These are phyloP conservation scores for Prunus davidiana DNA, from an alignment of 306 rosid genomes.

Conservation along the genomic window DNA sequence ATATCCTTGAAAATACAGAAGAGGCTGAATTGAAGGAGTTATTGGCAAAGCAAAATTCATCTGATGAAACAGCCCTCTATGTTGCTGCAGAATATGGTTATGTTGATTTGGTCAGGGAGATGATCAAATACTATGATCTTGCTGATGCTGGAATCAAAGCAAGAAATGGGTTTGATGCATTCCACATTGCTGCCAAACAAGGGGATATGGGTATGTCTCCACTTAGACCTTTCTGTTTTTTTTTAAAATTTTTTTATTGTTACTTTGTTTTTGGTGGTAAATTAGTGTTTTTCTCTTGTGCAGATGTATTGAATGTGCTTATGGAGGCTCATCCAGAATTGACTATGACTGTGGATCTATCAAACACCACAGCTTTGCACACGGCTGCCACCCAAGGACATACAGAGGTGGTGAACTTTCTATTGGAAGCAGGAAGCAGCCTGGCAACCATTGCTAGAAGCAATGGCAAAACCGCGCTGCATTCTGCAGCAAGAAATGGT, in stretches of 20 bases:
- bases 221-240: not conserved
- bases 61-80: slow-evolving; percentile 87
- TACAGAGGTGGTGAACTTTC: slow-evolving; percentile 55
- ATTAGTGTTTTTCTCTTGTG: slow-evolving; percentile 15
- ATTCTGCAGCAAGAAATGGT: slow-evolving; percentile 94
- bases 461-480: slow-evolving; percentile 90
- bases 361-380: slow-evolving; percentile 95
- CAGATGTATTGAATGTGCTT: slow-evolving; percentile 70
- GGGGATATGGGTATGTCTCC: slow-evolving; percentile 68
- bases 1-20: slow-evolving; percentile 33
- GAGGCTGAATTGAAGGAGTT: slow-evolving; percentile 50
- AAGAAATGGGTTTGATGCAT: slow-evolving; percentile 89
- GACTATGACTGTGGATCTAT: slow-evolving; percentile 86
- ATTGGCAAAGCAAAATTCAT: slow-evolving; percentile 70
- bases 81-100: slow-evolving; percentile 87
- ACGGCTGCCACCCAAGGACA: slow-evolving; percentile 95
- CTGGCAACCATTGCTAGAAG: slow-evolving; percentile 86
- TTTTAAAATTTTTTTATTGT: not conserved
- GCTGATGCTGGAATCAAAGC: slow-evolving; percentile 78
- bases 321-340: slow-evolving; percentile 81
- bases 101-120: slow-evolving; percentile 72
- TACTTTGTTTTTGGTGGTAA: slow-evolving; percentile 11
- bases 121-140: slow-evolving; percentile 74
- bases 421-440: slow-evolving; percentile 77
- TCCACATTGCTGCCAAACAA: slow-evolving; percentile 96